Percentiles rank a stretch among this genome's conserved stretches.
phyloP scores from a whole-genome alignment of 2,329 filamentous ascomycete genomes.

The Fusarium buharicum region DNA sequence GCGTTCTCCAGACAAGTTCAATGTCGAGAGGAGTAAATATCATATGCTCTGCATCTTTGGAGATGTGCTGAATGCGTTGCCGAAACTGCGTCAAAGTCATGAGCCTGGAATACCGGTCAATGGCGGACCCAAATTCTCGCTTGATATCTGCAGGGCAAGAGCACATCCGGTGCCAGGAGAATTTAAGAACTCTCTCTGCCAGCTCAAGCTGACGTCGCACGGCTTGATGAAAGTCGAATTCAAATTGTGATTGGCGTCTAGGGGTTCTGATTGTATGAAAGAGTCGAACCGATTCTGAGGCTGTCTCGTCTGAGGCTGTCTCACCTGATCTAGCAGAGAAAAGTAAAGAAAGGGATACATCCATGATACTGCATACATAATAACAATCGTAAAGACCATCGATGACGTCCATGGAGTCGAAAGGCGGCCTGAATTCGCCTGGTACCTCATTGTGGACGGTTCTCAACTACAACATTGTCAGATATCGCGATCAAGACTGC shows the following conservation, averaged over 20 bases:
- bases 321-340: not conserved
- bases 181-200: conserved; percentile 11
- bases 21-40: conserved; percentile 28
- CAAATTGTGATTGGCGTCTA: not conserved
- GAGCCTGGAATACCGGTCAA: conserved; percentile 29
- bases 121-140: conserved; percentile 7
- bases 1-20: conserved; percentile 37
- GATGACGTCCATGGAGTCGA: conserved; percentile 5
- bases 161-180: conserved; percentile 38
- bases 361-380: conserved; percentile 11
- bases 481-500: not conserved
- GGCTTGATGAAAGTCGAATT: conserved; percentile 22
- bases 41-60: not conserved
- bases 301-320: conserved; percentile 6
- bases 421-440: conserved; percentile 11
- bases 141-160: not conserved
- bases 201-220: conserved; percentile 27
- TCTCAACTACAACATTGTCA: conserved; percentile 15
- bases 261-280: conserved; percentile 1
- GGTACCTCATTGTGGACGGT: conserved; percentile 4
- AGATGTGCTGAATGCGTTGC: not conserved
- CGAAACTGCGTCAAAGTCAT: conserved; percentile 23
- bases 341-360: conserved; percentile 12
- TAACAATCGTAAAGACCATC: conserved; percentile 1
- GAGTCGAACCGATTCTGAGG: not conserved